Conservation (phyloP, 805 yeast genomes). For the Yarrowia alimentaria region DNA sequence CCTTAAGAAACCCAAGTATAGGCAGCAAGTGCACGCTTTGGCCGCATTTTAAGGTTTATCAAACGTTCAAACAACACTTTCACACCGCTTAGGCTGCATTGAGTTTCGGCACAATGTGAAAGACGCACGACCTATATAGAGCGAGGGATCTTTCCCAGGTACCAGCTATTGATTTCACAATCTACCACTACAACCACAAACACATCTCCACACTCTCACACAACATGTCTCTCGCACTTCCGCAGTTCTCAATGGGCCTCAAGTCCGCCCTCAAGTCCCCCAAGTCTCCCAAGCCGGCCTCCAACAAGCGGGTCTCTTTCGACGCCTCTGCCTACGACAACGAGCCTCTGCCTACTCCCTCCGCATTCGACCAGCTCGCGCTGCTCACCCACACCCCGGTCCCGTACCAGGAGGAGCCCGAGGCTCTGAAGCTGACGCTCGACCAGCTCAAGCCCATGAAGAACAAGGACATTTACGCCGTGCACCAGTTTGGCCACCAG, state of each 20-base stretch:
- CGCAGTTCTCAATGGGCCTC: constrained; percentile 17
- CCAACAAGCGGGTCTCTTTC: constrained; percentile 15
- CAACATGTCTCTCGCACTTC: constrained; percentile 23
- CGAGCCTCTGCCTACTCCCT: constrained; percentile 24
- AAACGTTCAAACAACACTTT: constrained; percentile 19
- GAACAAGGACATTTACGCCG: constrained; percentile 24
- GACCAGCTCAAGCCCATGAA: constrained; percentile 24
- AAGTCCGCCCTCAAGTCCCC: constrained; percentile 25
- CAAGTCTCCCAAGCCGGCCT: constrained; percentile 14
- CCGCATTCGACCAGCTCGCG: constrained; percentile 16
- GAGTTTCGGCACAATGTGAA: constrained; percentile 26
- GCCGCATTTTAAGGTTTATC: constrained; percentile 1
- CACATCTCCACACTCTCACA: too few species aligned
- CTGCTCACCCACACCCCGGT: constrained; percentile 9
- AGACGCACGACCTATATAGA: constrained; percentile 20
- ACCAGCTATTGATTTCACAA: background rate
- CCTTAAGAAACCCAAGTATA: too few species aligned
- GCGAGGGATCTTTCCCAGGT: background rate
- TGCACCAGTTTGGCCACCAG: constrained; percentile 23
- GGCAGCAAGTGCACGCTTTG: too few species aligned
- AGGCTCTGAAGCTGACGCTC: constrained; percentile 7
- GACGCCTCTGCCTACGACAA: constrained; percentile 26
- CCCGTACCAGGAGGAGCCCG: constrained; percentile 20
- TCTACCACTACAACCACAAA: background rate
- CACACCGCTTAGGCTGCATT: constrained; percentile 16